phyloP scores from a whole-genome alignment of 106 monocot genomes.

The Narthecium ossifragum region DNA sequence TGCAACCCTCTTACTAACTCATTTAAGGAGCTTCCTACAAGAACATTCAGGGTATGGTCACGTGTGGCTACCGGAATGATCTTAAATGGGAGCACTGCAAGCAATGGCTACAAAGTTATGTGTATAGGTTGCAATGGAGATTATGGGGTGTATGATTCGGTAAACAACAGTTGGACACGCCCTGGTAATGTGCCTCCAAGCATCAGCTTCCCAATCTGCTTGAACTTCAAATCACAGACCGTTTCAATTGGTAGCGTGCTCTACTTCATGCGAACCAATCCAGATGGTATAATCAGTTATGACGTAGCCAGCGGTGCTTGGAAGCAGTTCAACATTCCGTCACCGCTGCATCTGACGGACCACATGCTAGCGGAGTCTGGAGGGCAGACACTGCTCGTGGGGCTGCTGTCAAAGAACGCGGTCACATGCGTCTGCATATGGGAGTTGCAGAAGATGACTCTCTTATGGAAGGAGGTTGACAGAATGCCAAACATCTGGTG shows the following conservation, averaged over 20 bases:
- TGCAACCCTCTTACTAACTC: constrained; percentile 68
- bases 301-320: constrained; percentile 32
- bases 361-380: constrained; percentile 50
- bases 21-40: constrained; percentile 57
- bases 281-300: constrained; percentile 78
- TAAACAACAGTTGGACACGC: constrained; percentile 37
- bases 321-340: constrained; percentile 67
- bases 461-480: constrained; percentile 99
- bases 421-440: constrained; percentile 79
- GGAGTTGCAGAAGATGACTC: constrained; percentile 98
- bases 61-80: constrained; percentile 68
- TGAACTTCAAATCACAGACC: constrained; percentile 69
- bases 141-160: constrained; percentile 69
- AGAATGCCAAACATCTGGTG: constrained; percentile 99
- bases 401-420: constrained; percentile 73
- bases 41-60: constrained; percentile 29
- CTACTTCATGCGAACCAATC: constrained; percentile 67
- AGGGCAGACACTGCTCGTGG: constrained; percentile 69
- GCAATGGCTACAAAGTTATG: constrained; percentile 57
- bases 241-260: constrained; percentile 49
- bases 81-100: constrained; percentile 26
- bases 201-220: constrained; percentile 49
- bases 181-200: constrained; percentile 34
- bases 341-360: constrained; percentile 43
- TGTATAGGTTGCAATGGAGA: constrained; percentile 59